Percentiles rank a stretch among this genome's conserved stretches.
Conservation (phyloP, 148 eudicot genomes). For the Vaccinium vitisidaea region DNA sequence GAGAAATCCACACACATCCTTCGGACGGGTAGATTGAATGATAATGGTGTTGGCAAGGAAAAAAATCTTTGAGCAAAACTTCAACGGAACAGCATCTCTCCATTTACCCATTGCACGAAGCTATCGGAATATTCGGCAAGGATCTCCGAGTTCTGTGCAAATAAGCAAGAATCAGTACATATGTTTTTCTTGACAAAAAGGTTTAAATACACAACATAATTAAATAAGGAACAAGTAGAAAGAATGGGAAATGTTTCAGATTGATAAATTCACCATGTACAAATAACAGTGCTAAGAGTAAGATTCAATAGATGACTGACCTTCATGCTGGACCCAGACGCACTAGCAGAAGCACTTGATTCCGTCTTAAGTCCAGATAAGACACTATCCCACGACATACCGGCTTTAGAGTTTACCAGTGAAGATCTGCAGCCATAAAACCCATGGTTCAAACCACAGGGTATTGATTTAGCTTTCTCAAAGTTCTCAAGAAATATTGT, state of each 20-base stretch:
- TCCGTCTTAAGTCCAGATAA: slow-evolving; percentile 30
- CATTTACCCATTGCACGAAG: slow-evolving; percentile 6
- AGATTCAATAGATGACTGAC: slow-evolving; percentile 36
- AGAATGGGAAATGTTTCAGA: background rate
- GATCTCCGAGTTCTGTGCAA: background rate
- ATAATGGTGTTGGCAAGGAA: slow-evolving; percentile 19
- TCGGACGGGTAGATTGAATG: slow-evolving; percentile 50
- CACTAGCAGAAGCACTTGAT: slow-evolving; percentile 27
- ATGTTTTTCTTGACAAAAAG: background rate
- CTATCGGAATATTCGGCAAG: background rate
- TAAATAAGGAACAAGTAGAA: background rate
- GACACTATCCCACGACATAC: slow-evolving; percentile 42
- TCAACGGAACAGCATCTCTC: slow-evolving; percentile 15
- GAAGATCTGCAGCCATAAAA: slow-evolving; percentile 62
- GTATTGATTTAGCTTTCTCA: background rate
- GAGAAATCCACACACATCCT: slow-evolving; percentile 55
- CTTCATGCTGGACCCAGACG: slow-evolving; percentile 39
- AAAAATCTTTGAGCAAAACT: slow-evolving; percentile 16
- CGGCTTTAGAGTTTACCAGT: slow-evolving; percentile 52
- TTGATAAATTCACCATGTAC: background rate
- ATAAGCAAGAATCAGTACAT: background rate
- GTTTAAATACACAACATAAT: background rate
- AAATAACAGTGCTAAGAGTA: background rate
- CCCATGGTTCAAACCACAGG: background rate
- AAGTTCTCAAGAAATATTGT: background rate